phyloP scores from a whole-genome alignment of 2,329 filamentous ascomycete species.

The Thelonectria rubi region DNA sequence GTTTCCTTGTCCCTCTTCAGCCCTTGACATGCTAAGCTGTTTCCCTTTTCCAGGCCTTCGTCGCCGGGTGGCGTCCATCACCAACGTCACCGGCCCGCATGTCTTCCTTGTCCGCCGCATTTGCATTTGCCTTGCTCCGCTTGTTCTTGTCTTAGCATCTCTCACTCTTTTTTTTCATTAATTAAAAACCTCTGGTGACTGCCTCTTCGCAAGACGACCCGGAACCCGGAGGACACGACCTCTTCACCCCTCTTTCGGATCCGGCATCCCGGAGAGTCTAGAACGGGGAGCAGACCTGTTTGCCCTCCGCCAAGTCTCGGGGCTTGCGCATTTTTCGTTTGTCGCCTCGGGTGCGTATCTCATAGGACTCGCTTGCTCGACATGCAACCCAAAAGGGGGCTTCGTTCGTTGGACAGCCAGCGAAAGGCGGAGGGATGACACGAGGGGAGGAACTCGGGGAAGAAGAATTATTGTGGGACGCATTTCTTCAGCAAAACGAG shows the following conservation, averaged over 20 bases:
- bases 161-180: not conserved
- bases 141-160: not conserved
- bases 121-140: not conserved
- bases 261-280: conserved; percentile 17
- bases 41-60: conserved; percentile 1
- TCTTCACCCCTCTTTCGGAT: conserved; percentile 1
- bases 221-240: conserved; percentile 8
- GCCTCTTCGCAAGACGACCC: not conserved
- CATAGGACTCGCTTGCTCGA: too few species aligned
- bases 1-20: too few species aligned
- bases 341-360: too few species aligned
- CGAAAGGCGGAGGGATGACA: too few species aligned
- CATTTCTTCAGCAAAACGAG: not conserved
- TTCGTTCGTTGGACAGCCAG: too few species aligned
- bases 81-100: conserved; percentile 41
- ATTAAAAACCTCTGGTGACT: not conserved
- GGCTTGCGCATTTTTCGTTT: not conserved
- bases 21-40: conserved; percentile 6
- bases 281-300: not conserved
- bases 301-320: not conserved
- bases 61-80: conserved; percentile 30
- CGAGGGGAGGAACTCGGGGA: not conserved
- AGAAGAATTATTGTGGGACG: conserved; percentile 10
- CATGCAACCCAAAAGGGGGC: too few species aligned
- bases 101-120: conserved; percentile 3